Evolutionary conservation across 352 stramenopile species (phyloP).

Genomic region (Lagenidium giganteum): DNA sequence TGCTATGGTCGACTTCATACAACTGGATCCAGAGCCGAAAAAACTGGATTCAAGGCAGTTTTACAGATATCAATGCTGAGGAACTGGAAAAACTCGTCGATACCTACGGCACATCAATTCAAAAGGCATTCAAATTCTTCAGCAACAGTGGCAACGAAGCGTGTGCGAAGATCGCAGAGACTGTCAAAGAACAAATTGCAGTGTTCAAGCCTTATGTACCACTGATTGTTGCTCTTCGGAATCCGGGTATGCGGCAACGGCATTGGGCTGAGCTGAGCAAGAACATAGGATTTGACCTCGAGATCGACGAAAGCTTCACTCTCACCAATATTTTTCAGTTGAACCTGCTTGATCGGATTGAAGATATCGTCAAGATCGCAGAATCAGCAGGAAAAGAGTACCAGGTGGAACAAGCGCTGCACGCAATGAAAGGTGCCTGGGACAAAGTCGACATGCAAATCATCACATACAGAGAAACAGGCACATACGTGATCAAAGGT

Average conservation of each 20-base stretch:
- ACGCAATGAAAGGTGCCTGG: slow-evolving; percentile 92
- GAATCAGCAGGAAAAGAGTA: slow-evolving; percentile 94
- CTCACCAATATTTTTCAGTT: slow-evolving; percentile 83
- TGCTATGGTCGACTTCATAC: slow-evolving; percentile 88
- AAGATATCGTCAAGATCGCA: slow-evolving; percentile 89
- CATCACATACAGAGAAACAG: slow-evolving; percentile 88
- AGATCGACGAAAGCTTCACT: slow-evolving; percentile 88
- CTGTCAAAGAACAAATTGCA: slow-evolving; percentile 90
- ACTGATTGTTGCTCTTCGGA: slow-evolving; percentile 87
- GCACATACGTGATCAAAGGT: slow-evolving; percentile 93
- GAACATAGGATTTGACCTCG: slow-evolving; percentile 75
- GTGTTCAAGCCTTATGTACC: slow-evolving; percentile 93
- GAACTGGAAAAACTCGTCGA: slow-evolving; percentile 90
- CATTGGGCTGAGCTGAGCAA: slow-evolving; percentile 92
- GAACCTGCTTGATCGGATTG: slow-evolving; percentile 81
- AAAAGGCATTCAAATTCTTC: slow-evolving; percentile 93
- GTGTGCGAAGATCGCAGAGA: slow-evolving; percentile 87
- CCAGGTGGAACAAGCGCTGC: slow-evolving; percentile 90
- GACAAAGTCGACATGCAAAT: slow-evolving; percentile 88
- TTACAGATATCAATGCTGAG: slow-evolving; percentile 89
- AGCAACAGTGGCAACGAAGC: slow-evolving; percentile 80
- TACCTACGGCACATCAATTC: slow-evolving; percentile 80
- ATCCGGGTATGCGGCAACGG: slow-evolving; percentile 91
- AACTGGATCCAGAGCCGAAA: slow-evolving; percentile 91
- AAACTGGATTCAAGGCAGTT: slow-evolving; percentile 89